phyloP scores from a whole-genome alignment of 164 flowering plant species.

The Cinnamomum micranthum region DNA sequence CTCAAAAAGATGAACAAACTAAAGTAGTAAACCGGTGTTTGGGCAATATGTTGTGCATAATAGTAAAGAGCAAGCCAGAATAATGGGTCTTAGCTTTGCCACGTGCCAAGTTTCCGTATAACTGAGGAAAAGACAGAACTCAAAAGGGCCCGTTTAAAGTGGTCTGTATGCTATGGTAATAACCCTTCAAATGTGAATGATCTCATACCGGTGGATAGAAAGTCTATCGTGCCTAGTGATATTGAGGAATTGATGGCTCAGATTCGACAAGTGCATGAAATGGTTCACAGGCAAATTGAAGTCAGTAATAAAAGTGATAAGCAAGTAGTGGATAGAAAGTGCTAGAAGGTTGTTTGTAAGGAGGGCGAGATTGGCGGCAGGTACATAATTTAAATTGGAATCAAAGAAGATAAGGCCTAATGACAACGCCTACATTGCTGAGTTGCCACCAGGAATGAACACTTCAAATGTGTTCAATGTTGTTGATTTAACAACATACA shows the following conservation, averaged over 20 bases:
- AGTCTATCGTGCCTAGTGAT: not conserved
- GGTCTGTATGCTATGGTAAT: not conserved
- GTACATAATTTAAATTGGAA: not conserved
- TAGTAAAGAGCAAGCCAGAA: not conserved
- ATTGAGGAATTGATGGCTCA: not conserved
- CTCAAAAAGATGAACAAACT: not conserved
- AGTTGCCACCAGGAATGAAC: not conserved
- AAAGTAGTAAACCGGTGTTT: not conserved
- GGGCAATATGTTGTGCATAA: not conserved
- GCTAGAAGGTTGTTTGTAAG: not conserved
- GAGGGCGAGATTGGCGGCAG: not conserved
- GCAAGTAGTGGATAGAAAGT: not conserved
- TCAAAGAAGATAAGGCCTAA: not conserved
- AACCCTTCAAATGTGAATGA: not conserved
- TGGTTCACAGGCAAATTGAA: not conserved
- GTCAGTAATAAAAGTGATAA: not conserved
- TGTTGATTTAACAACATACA: not conserved
- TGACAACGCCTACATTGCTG: not conserved
- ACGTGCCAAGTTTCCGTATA: not conserved
- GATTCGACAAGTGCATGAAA: not conserved
- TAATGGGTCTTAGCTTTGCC: not conserved
- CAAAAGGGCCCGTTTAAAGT: not conserved
- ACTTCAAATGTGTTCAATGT: slow-evolving; percentile 1
- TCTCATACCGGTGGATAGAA: not conserved
- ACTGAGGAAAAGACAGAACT: not conserved